Base-by-base conservation (phyloP, 495 filamentous ascomycete genomes). In the Filosporella fistucella region DNA sequence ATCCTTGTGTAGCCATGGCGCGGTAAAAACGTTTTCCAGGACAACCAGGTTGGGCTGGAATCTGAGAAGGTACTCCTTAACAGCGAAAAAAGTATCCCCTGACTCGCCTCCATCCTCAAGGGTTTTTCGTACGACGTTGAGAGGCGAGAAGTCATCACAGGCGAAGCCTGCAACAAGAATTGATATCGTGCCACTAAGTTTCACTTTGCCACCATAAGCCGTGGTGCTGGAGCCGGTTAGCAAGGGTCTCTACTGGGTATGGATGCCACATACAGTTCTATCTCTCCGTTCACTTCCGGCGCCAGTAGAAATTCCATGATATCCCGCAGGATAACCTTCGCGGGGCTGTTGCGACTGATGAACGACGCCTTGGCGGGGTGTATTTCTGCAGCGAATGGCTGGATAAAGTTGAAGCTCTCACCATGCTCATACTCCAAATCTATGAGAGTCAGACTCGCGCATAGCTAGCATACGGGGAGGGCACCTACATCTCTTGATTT, bases 361-460 rank as follows among this genome's bases (percentile, higher is more conserved):
- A 87, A 91, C 1, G 80, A 80, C 57, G 91, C 87, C 56, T 93
- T 93, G 62, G 74, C 85, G 0, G 78, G 73, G 36, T 80, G 86
- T 36, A 90, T 89, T 62, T 94, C 89, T 17, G 80, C 86, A 53
- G 84, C 89, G 61, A 90, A 93, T 1, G 78, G 49, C 58, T 95
- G 89, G 0, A 74, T 56, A 22, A 88, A 65, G 3, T 68, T 40
- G 4, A 86, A 62, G 12, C 4, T n/a, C 12, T 35, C 5, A 4
- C 18, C 18, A 17, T 35, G 32, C 32, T n/a, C n/a, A 35, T 13
- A 35, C 32, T 35, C n/a, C 18, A 5, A 35, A 35, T 5, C 12
- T 5, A 14, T n/a, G n/a, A n/a, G n/a, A n/a, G n/a, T n/a, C n/a
- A n/a, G n/a, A n/a, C n/a, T n/a, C 18, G 18, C 13, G 13, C 32